Evolutionary conservation across 2,329 filamentous ascomycete species (phyloP).

Genomic region (Myriosclerotinia duriaeana): DNA sequence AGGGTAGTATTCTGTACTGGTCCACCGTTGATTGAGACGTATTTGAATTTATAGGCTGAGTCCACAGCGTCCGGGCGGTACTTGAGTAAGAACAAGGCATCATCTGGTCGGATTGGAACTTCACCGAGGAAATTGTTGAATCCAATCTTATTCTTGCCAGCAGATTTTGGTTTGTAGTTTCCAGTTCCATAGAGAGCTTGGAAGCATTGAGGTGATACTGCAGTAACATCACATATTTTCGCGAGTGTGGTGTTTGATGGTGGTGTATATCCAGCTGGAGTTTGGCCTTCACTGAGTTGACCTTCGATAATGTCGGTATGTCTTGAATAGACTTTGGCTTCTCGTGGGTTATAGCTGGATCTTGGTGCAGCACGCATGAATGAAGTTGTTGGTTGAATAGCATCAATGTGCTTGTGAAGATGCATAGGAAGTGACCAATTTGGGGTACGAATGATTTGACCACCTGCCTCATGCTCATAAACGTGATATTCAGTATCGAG

Average conservation of each 20-base stretch:
- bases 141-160: constrained; percentile 30
- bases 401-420: constrained; percentile 58
- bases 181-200: constrained; percentile 30
- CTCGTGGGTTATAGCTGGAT: constrained; percentile 11
- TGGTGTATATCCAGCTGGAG: constrained; percentile 35
- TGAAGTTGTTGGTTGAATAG: constrained; percentile 60
- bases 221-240: constrained; percentile 62
- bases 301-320: constrained; percentile 21
- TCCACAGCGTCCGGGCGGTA: constrained; percentile 31
- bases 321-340: constrained; percentile 1
- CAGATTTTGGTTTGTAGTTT: constrained; percentile 28
- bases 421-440: constrained; percentile 58
- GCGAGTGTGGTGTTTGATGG: constrained; percentile 36
- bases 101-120: constrained; percentile 32
- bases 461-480: constrained; percentile 56
- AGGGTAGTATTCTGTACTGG: constrained; percentile 27
- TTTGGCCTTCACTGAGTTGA: background rate
- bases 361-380: constrained; percentile 48
- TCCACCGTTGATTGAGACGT: constrained; percentile 27
- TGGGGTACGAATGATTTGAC: constrained; percentile 51
- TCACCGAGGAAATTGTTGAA: constrained; percentile 35
- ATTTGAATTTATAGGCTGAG: constrained; percentile 28
- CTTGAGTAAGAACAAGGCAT: constrained; percentile 28
- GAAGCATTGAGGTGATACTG: constrained; percentile 33
- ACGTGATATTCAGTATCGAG: constrained; percentile 53